phyloP scores from a whole-genome alignment of 306 rosid species.

The Citrullus mucosospermus region DNA sequence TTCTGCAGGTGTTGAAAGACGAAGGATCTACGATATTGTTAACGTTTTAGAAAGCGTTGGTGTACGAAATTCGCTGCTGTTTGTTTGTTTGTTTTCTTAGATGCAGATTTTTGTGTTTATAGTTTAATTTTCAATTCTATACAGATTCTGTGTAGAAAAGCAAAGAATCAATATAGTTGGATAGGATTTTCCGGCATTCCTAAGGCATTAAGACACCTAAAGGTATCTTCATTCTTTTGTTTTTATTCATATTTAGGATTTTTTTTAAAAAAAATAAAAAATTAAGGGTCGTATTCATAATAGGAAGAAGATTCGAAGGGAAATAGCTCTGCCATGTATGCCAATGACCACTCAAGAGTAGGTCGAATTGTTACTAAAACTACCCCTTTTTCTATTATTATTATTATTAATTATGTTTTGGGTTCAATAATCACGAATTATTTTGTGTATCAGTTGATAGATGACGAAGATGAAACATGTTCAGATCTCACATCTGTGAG shows the following conservation, averaged over 20 bases:
- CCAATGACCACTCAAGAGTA: slow-evolving; percentile 33
- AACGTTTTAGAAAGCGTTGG: slow-evolving; percentile 85
- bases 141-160: slow-evolving; percentile 42
- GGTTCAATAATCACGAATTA: background rate
- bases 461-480: slow-evolving; percentile 56
- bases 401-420: no score
- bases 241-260: background rate
- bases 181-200: slow-evolving; percentile 75
- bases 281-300: background rate
- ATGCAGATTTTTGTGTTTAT: background rate
- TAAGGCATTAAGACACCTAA: slow-evolving; percentile 41
- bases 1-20: slow-evolving; percentile 61
- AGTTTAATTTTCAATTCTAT: background rate
- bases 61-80: slow-evolving; percentile 16
- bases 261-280: no score
- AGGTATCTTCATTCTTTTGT: slow-evolving; percentile 21
- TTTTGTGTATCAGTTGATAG: slow-evolving; percentile 26
- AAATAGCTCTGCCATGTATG: slow-evolving; percentile 20
- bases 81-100: background rate
- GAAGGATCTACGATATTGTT: slow-evolving; percentile 88
- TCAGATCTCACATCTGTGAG: slow-evolving; percentile 51
- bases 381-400: background rate
- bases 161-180: slow-evolving; percentile 86
- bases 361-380: background rate
- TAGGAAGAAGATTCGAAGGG: slow-evolving; percentile 62